Evolutionary conservation across 2,329 filamentous ascomycete species (phyloP).

Genomic region (Fusarium sp.): DNA sequence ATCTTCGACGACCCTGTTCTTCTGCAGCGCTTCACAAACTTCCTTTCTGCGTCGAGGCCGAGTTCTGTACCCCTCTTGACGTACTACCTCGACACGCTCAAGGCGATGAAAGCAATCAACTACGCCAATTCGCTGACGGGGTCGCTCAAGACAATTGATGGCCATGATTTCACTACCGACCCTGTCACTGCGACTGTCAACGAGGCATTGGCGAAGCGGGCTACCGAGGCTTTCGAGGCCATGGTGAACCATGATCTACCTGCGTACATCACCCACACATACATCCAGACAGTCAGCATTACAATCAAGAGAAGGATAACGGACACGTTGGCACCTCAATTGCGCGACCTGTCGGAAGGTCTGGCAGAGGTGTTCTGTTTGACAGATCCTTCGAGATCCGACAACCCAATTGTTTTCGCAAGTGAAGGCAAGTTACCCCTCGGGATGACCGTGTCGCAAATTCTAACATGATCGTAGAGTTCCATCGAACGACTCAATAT

Average conservation of each 20-base stretch:
- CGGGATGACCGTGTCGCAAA: fast-evolving
- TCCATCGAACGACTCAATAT: slow-evolving; percentile 78
- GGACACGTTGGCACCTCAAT: slow-evolving; percentile 68
- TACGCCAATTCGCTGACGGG: slow-evolving; percentile 75
- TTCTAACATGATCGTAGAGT: slow-evolving; percentile 58
- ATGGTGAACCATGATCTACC: slow-evolving; percentile 74
- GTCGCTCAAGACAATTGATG: slow-evolving; percentile 64
- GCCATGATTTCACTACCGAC: slow-evolving; percentile 62
- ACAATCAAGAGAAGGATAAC: slow-evolving; percentile 74
- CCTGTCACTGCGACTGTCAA: slow-evolving; percentile 64
- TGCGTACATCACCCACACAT: slow-evolving; percentile 74
- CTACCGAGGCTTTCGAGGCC: slow-evolving; percentile 69
- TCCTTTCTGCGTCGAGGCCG: slow-evolving; percentile 66
- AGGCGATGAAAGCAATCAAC: slow-evolving; percentile 73
- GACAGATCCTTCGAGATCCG: slow-evolving; percentile 74
- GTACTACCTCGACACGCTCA: slow-evolving; percentile 76
- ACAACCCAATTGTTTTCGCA: slow-evolving; percentile 80
- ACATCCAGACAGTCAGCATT: slow-evolving; percentile 72
- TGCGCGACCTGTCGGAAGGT: slow-evolving; percentile 75
- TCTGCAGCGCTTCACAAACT: slow-evolving; percentile 72
- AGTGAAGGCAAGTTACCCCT: slow-evolving; percentile 67
- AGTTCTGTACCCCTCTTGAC: slow-evolving; percentile 70
- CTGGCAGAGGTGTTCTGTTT: slow-evolving; percentile 80
- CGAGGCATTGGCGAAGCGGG: slow-evolving; percentile 66
- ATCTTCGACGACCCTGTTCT: slow-evolving; percentile 72